A percentile compares a stretch with the other conserved stretches of the same genome.
Evolutionary conservation across 2,329 filamentous ascomycete species (phyloP).

Genomic region (Microdochium trichocladiopsis): DNA sequence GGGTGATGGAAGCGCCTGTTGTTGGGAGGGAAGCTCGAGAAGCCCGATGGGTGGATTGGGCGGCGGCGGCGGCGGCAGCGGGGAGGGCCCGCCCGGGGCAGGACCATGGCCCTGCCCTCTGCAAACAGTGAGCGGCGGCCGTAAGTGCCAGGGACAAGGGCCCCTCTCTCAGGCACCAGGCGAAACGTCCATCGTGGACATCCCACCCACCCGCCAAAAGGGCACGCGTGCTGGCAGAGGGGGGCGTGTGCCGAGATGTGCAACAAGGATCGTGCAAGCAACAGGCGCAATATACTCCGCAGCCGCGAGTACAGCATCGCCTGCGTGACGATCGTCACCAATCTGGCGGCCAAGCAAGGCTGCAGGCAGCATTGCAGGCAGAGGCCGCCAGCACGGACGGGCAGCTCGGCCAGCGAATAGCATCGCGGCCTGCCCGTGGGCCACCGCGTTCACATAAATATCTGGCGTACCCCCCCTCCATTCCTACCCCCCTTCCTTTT

Average conservation of each 20-base stretch:
- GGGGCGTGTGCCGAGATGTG: neutral
- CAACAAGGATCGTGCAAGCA: neutral
- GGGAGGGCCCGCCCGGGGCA: neutral
- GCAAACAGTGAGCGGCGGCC: no score
- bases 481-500: conserved; percentile 31
- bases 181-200: neutral
- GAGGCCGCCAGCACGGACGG: neutral
- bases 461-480: conserved; percentile 23
- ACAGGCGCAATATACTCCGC: neutral
- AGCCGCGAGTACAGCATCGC: neutral
- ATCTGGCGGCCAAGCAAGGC: neutral
- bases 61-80: neutral
- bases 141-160: neutral
- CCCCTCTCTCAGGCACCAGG: neutral
- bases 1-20: neutral
- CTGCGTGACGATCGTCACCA: neutral
- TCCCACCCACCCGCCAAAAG: no score
- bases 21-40: neutral
- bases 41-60: neutral
- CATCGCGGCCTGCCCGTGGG: neutral
- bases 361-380: neutral
- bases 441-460: conserved; percentile 24
- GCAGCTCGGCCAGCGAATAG: neutral
- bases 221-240: neutral
- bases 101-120: no score